Evolutionary conservation across 352 stramenopile species (phyloP).

Genomic region (Phytophthora europaea): DNA sequence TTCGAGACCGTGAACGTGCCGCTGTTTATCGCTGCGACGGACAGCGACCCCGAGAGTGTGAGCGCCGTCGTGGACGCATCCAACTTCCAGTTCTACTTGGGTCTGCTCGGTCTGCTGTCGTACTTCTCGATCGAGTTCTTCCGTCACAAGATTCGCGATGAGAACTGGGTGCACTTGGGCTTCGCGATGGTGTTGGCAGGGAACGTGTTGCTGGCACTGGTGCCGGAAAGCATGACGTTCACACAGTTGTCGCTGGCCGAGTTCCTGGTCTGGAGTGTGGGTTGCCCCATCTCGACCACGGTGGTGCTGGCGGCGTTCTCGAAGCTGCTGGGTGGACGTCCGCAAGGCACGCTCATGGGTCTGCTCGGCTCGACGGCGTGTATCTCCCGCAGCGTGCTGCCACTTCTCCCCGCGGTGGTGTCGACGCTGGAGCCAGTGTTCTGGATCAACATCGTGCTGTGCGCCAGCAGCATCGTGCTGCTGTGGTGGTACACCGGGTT

Average conservation of each 20-base stretch:
- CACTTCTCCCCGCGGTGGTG: slow-evolving; percentile 67
- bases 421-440: slow-evolving; percentile 72
- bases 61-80: slow-evolving; percentile 64
- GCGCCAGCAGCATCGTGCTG: slow-evolving; percentile 56
- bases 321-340: slow-evolving; percentile 69
- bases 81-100: slow-evolving; percentile 87
- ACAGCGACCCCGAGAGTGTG: slow-evolving; percentile 55
- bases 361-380: slow-evolving; percentile 71
- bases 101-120: slow-evolving; percentile 67
- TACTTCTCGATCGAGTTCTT: slow-evolving; percentile 85
- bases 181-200: slow-evolving; percentile 67
- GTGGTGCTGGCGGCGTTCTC: slow-evolving; percentile 79
- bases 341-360: slow-evolving; percentile 80
- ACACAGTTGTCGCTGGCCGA: slow-evolving; percentile 56
- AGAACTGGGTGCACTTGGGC: slow-evolving; percentile 71
- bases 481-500: slow-evolving; percentile 73
- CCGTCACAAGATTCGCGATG: slow-evolving; percentile 64
- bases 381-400: slow-evolving; percentile 75
- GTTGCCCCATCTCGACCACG: slow-evolving; percentile 77
- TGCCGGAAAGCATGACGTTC: slow-evolving; percentile 52
- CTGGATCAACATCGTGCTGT: slow-evolving; percentile 73
- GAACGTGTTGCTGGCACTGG: slow-evolving; percentile 62
- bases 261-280: slow-evolving; percentile 81
- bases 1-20: slow-evolving; percentile 87
- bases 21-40: slow-evolving; percentile 73